Evolutionary conservation across 331 rosid species (phyloP), one percentile per base, ranked within the genome.

Genomic region (Pyracantha coccinea): DNA sequence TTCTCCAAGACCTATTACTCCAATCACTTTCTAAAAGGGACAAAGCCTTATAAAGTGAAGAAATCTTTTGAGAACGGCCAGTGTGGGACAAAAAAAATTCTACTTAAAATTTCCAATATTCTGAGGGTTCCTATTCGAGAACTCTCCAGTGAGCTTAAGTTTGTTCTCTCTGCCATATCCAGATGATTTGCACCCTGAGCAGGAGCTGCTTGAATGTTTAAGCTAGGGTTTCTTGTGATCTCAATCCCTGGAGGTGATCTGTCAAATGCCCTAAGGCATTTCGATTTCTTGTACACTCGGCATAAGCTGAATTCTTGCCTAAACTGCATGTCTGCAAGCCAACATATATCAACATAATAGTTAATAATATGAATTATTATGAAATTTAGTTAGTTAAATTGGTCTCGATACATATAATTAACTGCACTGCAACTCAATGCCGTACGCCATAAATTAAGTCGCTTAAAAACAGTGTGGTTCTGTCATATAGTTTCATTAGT

Each of bases 301-400:
- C 97, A 91, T 33, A 93, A 60, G 27, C 98, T 89, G 72, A 83
- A 84, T 81, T 93, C 96, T n/a, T 88, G 82, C 78, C 95, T 89
- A n/a, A 89, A 32, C 91, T 93, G 92, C 84, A 68, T 45, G 92
- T 83, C 66, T 45, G 9, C 4, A 28, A 27, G 50, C 13, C 55
- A 29, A 50, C 6, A 16, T 23, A 16, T 19, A 13, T 12, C 0
- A 20, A 0, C 28, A 6, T 29, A 62, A 23, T 53, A 33, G 13
- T 32, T 72, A 29, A 17, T 54, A n/a, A 19, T 38, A n/a, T 13
- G n/a, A 68, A 35, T 35, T 35, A 8, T 35, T 35, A 35, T 35
- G 41, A 35, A 38, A 14, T 38, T 10, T 38, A 38, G 45, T 38
- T 38, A 11, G 45, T 38, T 38, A 9, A 38, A 38, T 38, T 11